Evolutionary conservation across 2,329 filamentous ascomycete species (phyloP).

Genomic region (Apiospora malaysiana): DNA sequence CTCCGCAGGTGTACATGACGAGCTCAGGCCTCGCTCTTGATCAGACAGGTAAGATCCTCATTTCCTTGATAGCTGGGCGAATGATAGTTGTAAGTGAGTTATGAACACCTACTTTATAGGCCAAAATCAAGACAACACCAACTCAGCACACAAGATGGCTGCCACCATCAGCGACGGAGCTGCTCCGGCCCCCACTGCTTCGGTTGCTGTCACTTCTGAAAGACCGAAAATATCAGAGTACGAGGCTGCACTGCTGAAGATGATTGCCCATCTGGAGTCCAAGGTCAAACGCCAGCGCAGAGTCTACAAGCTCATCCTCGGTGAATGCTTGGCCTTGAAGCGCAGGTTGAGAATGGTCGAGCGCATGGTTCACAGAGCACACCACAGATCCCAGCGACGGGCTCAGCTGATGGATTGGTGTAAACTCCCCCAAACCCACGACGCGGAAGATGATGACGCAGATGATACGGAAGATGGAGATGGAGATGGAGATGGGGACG

Average conservation of each 20-base stretch:
- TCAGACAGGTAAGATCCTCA: not conserved
- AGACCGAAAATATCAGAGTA: not conserved
- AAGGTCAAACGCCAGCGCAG: too few species aligned
- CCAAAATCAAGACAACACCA: not conserved
- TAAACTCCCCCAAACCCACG: not conserved
- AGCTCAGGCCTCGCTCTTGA: not conserved
- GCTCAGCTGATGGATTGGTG: not conserved
- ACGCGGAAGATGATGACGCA: not conserved
- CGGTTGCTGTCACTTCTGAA: not conserved
- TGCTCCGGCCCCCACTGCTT: not conserved
- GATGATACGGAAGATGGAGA: not conserved
- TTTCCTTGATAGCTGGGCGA: not conserved
- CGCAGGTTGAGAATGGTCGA: not conserved
- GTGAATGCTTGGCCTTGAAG: not conserved
- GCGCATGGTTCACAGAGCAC: not conserved
- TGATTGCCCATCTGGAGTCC: too few species aligned
- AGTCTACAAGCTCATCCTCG: not conserved
- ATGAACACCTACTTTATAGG: not conserved
- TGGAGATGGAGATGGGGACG: not conserved
- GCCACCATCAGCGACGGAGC: not conserved
- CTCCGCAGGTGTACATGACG: not conserved
- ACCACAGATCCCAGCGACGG: not conserved
- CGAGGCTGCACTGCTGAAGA: too few species aligned
- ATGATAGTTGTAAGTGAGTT: not conserved
- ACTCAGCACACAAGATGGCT: not conserved